Base-by-base conservation (phyloP, 805 yeast genomes). In the Candida insectorum region DNA sequence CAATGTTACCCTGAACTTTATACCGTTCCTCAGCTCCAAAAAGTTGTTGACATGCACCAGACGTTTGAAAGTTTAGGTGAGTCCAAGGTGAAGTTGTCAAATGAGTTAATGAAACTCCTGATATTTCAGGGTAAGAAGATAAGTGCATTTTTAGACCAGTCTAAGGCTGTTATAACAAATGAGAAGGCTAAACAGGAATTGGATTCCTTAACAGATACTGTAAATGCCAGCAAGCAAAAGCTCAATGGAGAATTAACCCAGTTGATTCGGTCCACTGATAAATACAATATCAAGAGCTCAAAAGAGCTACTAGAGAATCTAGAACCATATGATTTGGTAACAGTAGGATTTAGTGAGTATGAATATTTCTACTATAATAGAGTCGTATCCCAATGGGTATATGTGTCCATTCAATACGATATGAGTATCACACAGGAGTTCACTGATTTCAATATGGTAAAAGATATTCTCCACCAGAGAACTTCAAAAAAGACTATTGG, bases 111-210 rank as follows among this genome's bases (percentile, higher is more conserved):
- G 61, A 43, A 45, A 5, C 39, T 54, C 26, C 63, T 49, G 40
- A 54, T 65, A 18, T 65, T 65, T 38, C 68, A 62, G 41, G 73
- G 73, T 1, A 65, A 64, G 42, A 49, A 51, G 14, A 51, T 65
- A 16, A 54, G 48, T 24, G 40, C 44, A 1, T 44, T 65, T 16
- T 40, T 66, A 17, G 40, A 40, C 17, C 50, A 49, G 9, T 36
- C 61, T 2, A 43, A 49, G 4, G 34, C 40, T 4, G 46, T 51
- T 32, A 29, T 38, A 8, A 40, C 36, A n/a, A 45, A 43, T 11
- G 31, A 34, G 12, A 36, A 40, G 2, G 22, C n/a, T 6, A 34
- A 28, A 15, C 9, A 25, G 8, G 13, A 24, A n/a, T 24, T 34
- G 58, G 48, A 19, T 42, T 52, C 22, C 11, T 39, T 65, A 8